phyloP scores from a whole-genome alignment of 1,139 yeast genomes.

The Pichia sp. region DNA sequence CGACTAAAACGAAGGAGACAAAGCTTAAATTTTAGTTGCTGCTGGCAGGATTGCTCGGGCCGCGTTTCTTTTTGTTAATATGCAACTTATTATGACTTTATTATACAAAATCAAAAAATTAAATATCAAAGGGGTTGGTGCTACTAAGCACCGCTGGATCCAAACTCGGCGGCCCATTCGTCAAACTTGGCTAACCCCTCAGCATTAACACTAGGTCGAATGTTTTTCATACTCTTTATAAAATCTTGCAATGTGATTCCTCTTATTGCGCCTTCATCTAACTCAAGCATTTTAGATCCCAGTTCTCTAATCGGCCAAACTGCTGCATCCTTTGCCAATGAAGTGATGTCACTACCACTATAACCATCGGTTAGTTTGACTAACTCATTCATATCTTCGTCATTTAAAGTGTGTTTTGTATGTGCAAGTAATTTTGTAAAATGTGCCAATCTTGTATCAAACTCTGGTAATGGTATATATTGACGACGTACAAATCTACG shows the following conservation, averaged over 20 bases:
- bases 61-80: not conserved
- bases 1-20: not conserved
- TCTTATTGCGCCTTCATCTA: slow-evolving; percentile 81
- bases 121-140: too few relatives aligned
- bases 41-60: not conserved
- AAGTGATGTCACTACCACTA: slow-evolving; percentile 91
- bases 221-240: slow-evolving; percentile 66
- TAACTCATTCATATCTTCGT: slow-evolving; percentile 54
- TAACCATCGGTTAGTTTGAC: slow-evolving; percentile 49
- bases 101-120: too few relatives aligned
- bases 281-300: slow-evolving; percentile 79
- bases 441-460: slow-evolving; percentile 72
- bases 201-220: slow-evolving; percentile 84
- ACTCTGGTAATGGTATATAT: slow-evolving; percentile 91
- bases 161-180: slow-evolving; percentile 86
- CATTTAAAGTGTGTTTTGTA: slow-evolving; percentile 69
- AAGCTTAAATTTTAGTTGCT: not conserved
- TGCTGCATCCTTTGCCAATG: slow-evolving; percentile 95
- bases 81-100: too few relatives aligned
- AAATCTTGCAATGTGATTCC: slow-evolving; percentile 77
- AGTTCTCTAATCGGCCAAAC: slow-evolving; percentile 93
- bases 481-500: slow-evolving; percentile 90
- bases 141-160: slow-evolving; percentile 76
- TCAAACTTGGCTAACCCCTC: slow-evolving; percentile 79
- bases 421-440: slow-evolving; percentile 60